phyloP scores from a whole-genome alignment of 75 land plant species.

The Larix kaempferi region DNA sequence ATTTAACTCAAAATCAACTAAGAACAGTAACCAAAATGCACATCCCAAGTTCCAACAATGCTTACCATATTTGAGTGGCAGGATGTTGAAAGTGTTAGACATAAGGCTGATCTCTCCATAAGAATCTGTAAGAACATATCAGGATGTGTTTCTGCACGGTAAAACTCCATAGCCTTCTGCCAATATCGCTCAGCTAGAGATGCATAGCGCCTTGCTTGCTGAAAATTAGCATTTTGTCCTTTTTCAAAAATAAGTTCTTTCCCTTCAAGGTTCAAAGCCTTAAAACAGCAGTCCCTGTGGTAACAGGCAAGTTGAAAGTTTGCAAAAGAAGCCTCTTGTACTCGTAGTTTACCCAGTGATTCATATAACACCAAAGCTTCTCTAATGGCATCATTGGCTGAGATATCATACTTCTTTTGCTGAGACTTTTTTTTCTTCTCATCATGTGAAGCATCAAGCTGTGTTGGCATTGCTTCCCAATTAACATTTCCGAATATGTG shows the following conservation, averaged over 20 bases:
- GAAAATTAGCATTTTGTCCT: slow-evolving; percentile 38
- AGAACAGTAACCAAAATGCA: neutral
- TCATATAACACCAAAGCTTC: slow-evolving; percentile 84
- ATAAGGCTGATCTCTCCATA: slow-evolving; percentile 69
- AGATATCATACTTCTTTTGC: slow-evolving; percentile 36
- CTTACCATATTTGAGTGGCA: slow-evolving; percentile 62
- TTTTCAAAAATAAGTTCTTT: slow-evolving; percentile 26
- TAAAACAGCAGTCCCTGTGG: slow-evolving; percentile 73
- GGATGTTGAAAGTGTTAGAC: slow-evolving; percentile 36
- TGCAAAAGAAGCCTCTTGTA: slow-evolving; percentile 91
- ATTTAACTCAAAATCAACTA: neutral
- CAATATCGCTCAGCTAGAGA: slow-evolving; percentile 87
- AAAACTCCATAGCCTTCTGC: slow-evolving; percentile 79
- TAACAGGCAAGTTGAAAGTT: slow-evolving; percentile 89
- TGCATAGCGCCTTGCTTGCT: slow-evolving; percentile 71
- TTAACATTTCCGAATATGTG: slow-evolving; percentile 30
- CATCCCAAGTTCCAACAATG: neutral
- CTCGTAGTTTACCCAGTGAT: slow-evolving; percentile 71
- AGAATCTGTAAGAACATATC: slow-evolving; percentile 84
- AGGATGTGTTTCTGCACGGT: slow-evolving; percentile 72
- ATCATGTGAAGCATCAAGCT: slow-evolving; percentile 6
- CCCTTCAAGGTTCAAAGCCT: slow-evolving; percentile 37
- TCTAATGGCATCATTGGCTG: slow-evolving; percentile 85
- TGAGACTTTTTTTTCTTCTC: slow-evolving; percentile 13
- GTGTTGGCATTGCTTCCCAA: slow-evolving; percentile 8